Base-by-base conservation (phyloP, 805 yeast species). In the Sungouiella thailandica region DNA sequence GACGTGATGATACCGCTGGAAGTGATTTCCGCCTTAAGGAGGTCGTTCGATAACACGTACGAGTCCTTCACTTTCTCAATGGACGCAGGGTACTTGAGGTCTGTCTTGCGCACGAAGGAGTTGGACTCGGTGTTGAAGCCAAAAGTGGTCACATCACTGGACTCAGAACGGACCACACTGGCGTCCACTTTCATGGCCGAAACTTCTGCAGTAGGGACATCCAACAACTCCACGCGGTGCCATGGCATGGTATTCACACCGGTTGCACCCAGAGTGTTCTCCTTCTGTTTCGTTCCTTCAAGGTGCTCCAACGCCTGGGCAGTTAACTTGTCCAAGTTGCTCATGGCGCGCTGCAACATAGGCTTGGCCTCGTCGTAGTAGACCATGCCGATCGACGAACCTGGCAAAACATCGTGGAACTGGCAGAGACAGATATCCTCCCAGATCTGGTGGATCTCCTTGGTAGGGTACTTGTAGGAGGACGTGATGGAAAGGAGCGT, bases 401-500 rank as follows among this genome's bases (percentile, higher is more conserved):
- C 98, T 2, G 98, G 98, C 33, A 93, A 69, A n/a, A 90, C 97
- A 63, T 90, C 98, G 58, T 90, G 98, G 65, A 90, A 90, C 56
- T 90, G 97, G 54, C 96, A 88, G 36, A 93, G 65, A 41, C 88
- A 76, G 14, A 90, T 77, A 57, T 85, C 79, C 55, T 87, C 90
- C 98, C 98, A 90, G 40, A 90, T 57, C 2, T 62, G 69, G 41
- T 80, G 78, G 28, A 90, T 70, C 39, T 79, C 74, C 24, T 71
- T 62, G 20, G 70, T 65, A 2, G 98, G 98, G 55, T 90, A 90
- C 37, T 62, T 64, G 57, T 80, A 90, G 16, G 62, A 55, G 1
- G 64, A 50, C 16, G 65, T 60, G 23, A 81, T 49, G 0, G 96
- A 84, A 2, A 86, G 80, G 41, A 82, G 64, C 1, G 95, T 76